Percentiles rank a stretch among this genome's conserved stretches.
phyloP scores from a whole-genome alignment of 164 flowering plant species.

The Echeveria elegans region DNA sequence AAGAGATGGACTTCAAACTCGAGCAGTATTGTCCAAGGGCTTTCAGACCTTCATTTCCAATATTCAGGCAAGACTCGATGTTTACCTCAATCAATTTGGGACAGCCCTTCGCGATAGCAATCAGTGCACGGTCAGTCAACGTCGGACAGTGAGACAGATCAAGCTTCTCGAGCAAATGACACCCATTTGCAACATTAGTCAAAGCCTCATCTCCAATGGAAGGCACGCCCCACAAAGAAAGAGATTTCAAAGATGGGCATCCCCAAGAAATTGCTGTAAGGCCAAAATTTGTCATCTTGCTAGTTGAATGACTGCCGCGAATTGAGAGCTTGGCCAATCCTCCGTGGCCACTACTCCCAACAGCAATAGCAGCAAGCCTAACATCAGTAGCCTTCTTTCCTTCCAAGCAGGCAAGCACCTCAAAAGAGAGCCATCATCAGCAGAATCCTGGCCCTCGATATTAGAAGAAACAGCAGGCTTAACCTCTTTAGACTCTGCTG shows the following conservation, averaged over 20 bases:
- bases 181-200: slow-evolving; percentile 53
- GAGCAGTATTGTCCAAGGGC: neutral
- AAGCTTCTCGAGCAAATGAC: slow-evolving; percentile 58
- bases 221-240: slow-evolving; percentile 58
- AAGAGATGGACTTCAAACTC: slow-evolving; percentile 5
- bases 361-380: slow-evolving; percentile 75
- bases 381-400: slow-evolving; percentile 84
- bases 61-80: neutral
- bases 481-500: slow-evolving; percentile 2
- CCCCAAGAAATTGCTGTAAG: slow-evolving; percentile 61
- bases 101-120: slow-evolving; percentile 23
- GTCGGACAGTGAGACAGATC: slow-evolving; percentile 58
- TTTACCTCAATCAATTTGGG: neutral
- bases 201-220: slow-evolving; percentile 56
- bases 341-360: slow-evolving; percentile 61
- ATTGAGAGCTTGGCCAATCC: slow-evolving; percentile 72
- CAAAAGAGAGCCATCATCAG: slow-evolving; percentile 48
- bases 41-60: slow-evolving; percentile 9
- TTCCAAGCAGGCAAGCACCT: slow-evolving; percentile 61
- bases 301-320: slow-evolving; percentile 38
- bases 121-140: slow-evolving; percentile 51
- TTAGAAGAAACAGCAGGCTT: slow-evolving; percentile 14
- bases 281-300: slow-evolving; percentile 56
- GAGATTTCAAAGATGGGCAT: slow-evolving; percentile 59
- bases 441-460: slow-evolving; percentile 30